Base-by-base conservation (phyloP, 2,329 filamentous ascomycete genomes). In the Aspergillus ibericus region DNA sequence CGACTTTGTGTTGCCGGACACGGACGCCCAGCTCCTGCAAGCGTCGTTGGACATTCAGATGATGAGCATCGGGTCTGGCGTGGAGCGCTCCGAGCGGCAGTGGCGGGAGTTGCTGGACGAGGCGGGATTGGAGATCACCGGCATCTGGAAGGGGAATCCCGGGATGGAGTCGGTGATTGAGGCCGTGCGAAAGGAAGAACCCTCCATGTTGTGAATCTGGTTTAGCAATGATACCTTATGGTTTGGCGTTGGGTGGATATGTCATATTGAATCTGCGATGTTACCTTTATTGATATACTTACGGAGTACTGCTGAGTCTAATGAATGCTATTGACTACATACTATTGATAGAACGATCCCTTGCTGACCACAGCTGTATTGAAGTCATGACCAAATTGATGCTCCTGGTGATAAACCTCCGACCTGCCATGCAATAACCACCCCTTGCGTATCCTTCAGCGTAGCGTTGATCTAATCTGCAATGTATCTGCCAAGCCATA, bases 51-150 rank as follows among this genome's bases (percentile, higher is more conserved):
- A 77, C 57, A 71, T 77, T 44, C 68, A 73, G 56, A 77, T 76
- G 74, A 76, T 77, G 73, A 71, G 70, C 32, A 70, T 74, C 15
- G 68, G 67, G 1, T 67, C 72, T 1, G 73, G 73, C 0, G 64
- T 70, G 2, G 74, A 76, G 60, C 62, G 74, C 18, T 73, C 74
- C 1, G 63, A 70, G 50, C 60, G 56, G 7, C 70, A 77, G 52
- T 76, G 73, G 74, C 60, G 63, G 12, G 60, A 65, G 22, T 47
- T 76, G 9, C 59, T 76, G 16, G 36, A 62, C 2, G 61, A 53
- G 10, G 70, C 63, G 10, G 73, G 72, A 1, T 55, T 75, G 53
- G 63, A 71, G 52, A 68, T 75, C 32, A 59, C 54, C 1, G 66
- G 66, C 1, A 68, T 72, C n/a, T 72, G 69, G 70, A 66, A 52